Percentiles rank a stretch among this genome's conserved stretches.
Evolutionary conservation across 2,329 filamentous ascomycete genomes (phyloP).

Genomic region (Colletotrichum agaves): DNA sequence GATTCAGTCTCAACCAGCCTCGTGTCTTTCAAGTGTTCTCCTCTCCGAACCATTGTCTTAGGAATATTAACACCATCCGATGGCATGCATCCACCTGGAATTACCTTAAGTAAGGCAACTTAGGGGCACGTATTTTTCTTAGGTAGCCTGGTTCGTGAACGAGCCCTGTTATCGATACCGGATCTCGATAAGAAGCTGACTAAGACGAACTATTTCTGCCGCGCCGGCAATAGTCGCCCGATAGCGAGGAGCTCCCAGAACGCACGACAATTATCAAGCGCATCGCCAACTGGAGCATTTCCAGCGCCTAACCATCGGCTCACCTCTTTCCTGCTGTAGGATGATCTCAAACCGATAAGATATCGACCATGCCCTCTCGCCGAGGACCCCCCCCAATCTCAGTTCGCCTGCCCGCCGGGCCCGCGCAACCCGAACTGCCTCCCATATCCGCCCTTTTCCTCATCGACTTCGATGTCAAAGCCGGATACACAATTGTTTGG

Average conservation of each 20-base stretch:
- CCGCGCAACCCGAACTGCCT: conserved; percentile 59
- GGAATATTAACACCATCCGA: background rate
- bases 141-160: background rate
- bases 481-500: conserved; percentile 92
- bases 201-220: conserved; percentile 16
- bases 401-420: conserved; percentile 46
- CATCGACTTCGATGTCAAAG: conserved; percentile 92
- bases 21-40: too few relatives aligned
- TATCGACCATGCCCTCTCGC: conserved; percentile 46
- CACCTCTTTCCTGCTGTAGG: conserved; percentile 8
- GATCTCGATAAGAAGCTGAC: conserved; percentile 11
- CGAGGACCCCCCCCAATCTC: conserved; percentile 53
- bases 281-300: background rate
- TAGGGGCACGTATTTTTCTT: background rate
- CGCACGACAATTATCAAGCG: conserved; percentile 31
- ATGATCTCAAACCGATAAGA: conserved; percentile 30
- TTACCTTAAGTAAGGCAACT: too few relatives aligned
- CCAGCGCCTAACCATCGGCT: background rate
- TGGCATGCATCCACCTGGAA: background rate
- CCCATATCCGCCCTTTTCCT: conserved; percentile 84
- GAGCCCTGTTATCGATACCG: conserved; percentile 28
- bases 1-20: background rate
- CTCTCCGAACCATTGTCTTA: background rate
- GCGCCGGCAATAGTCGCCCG: conserved; percentile 24
- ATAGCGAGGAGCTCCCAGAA: conserved; percentile 28